Base-by-base conservation (phyloP, 129 eudicot species). In the Tagetes patula region DNA sequence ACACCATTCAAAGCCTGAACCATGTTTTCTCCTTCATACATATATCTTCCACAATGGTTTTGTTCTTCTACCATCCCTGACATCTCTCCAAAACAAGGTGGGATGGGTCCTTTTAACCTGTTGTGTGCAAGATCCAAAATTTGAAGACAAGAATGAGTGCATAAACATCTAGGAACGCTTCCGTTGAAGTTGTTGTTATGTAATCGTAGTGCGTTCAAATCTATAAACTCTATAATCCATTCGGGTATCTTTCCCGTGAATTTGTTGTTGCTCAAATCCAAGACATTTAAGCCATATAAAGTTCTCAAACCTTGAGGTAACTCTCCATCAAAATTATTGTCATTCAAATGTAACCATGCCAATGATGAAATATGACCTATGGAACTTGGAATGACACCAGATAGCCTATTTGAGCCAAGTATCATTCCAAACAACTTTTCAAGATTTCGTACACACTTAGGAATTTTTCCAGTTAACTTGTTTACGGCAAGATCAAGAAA, bases 401-500 rank as follows among this genome's bases (percentile, higher is more conserved):
- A 79, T 32, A 39, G 5, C 0, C 79, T 79, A 13, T 40, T 20
- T 1, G 64, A 27, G 6, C 39, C 33, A 1, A 67, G 4, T 33
- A 67, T 45, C 58, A 48, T 70, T 75, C 34, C 55, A 31, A 1
- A 9, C 72, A 14, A 79, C 27, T 7, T 55, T 31, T 6, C 46
- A 43, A 79, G 52, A 30, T 75, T 32, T 32, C 20, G 50, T 11
- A 64, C 53, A 52, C 86, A 83, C 10, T 45, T 54, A 14, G 83
- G 80, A 31, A 83, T 33, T 47, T 41, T 55, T 40, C 83, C 81
- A 1, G 69, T 36, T 9, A 83, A 50, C 45, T 49, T 64, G 11
- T 83, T 83, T 39, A 43, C 71, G 3, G 79, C 48, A 60, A 79
- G 61, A 61, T 71, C 81, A 13, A 79, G 74, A 49, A 53, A 0